Evolutionary conservation across 148 eudicot species (phyloP).

Genomic region (Nepenthes gracilis): DNA sequence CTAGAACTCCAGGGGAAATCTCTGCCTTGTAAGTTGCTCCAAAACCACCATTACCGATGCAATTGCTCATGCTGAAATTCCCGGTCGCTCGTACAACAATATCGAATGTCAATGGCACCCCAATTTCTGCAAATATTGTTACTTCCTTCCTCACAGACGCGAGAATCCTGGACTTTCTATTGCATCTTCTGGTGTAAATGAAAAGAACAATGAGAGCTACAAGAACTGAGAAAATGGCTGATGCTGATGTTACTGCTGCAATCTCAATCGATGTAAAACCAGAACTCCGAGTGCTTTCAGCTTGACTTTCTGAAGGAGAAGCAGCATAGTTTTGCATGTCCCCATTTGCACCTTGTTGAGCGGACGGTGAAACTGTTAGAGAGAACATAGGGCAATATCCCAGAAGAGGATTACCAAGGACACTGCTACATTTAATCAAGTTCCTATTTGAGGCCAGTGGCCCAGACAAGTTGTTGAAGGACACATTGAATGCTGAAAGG

Average conservation of each 20-base stretch:
- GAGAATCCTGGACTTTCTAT: conserved; percentile 27
- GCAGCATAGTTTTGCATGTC: conserved; percentile 13
- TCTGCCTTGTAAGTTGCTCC: conserved; percentile 70
- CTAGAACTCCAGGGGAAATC: conserved; percentile 37
- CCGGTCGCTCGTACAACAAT: conserved; percentile 45
- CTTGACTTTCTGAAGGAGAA: conserved; percentile 12
- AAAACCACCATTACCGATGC: conserved; percentile 62
- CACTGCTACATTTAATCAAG: background rate
- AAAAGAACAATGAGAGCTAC: conserved; percentile 33
- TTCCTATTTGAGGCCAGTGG: conserved; percentile 4
- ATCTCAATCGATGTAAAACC: conserved; percentile 31
- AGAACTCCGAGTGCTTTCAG: conserved; percentile 4
- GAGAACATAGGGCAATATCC: conserved; percentile 6
- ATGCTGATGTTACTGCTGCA: conserved; percentile 31
- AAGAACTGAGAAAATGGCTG: conserved; percentile 34
- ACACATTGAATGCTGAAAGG: conserved; percentile 11
- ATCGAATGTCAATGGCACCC: conserved; percentile 9
- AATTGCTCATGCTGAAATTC: conserved; percentile 40
- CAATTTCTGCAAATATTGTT: conserved; percentile 3
- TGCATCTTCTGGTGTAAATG: conserved; percentile 32
- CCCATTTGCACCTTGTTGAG: conserved; percentile 11
- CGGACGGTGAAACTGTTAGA: conserved; percentile 15
- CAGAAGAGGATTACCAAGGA: background rate
- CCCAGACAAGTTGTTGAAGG: conserved; percentile 16
- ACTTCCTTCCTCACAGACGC: conserved; percentile 16